Evolutionary conservation across 208 protist species (phyloP), one percentile per base, ranked within the genome.

Genomic region (Crithidia mellificae): DNA sequence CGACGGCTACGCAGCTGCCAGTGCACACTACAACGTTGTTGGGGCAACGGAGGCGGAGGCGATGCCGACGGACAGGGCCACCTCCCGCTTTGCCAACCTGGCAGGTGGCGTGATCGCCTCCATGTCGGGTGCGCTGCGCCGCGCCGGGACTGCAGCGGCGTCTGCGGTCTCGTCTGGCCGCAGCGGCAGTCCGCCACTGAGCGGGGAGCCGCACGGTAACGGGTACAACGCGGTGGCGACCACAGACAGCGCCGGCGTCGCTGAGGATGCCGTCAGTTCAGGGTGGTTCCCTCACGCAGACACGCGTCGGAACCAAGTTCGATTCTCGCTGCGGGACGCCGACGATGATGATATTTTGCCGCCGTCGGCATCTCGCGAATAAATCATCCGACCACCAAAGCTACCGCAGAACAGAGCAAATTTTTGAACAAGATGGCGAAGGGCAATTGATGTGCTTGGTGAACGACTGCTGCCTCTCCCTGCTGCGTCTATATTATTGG

Each of bases 301-400:
- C 41, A 47, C 9, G 27, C 32, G 54, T 2, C 65, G 54, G 8
- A 22, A 22, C 8, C 24, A 49, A 38, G 14, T 52, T 25, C 27
- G 62, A 38, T 71, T 71, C 36, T 51, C 54, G 4, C 22, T 71
- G 19, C 30, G 58, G 19, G 65, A 63, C n/a, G 65, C 54, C n/a
- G 65, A 62, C 29, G 43, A 63, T 22, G 54, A 63, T 44, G 65
- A 63, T 15, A 12, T 63, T 11, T 56, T 63, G 24, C 43, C 57
- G 12, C 43, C 43, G n/a, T 20, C 2, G 9, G 24, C 24, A 15
- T 11, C 12, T 41, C 9, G 12, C 36, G 36, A 15, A 6, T 41
- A 41, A 12, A n/a, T n/a, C n/a, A n/a, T n/a, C n/a, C n/a, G n/a
- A n/a, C n/a, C n/a, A n/a, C n/a, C n/a, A n/a, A n/a, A n/a, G n/a